phyloP scores from a whole-genome alignment of 306 rosid species.

The Castanea sativa region DNA sequence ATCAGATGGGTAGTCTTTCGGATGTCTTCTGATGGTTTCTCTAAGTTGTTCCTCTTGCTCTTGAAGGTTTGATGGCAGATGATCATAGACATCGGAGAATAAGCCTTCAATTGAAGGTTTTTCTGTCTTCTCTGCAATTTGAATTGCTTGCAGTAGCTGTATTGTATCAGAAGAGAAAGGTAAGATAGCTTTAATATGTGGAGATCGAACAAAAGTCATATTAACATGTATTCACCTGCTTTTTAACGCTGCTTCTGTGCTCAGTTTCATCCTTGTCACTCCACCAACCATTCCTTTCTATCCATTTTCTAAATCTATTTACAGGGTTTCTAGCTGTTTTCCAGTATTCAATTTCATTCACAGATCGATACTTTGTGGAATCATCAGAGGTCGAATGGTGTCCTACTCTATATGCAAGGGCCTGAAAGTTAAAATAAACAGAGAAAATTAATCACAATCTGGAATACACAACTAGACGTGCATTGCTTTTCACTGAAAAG shows the following conservation, averaged over 20 bases:
- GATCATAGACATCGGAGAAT: slow-evolving; percentile 62
- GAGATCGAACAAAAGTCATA: background rate
- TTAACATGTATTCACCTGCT: slow-evolving; percentile 41
- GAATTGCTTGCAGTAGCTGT: slow-evolving; percentile 58
- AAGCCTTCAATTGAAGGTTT: slow-evolving; percentile 58
- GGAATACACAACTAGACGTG: background rate
- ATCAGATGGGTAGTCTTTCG: slow-evolving; percentile 58
- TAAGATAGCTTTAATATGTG: background rate
- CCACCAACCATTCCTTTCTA: slow-evolving; percentile 60
- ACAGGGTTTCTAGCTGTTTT: slow-evolving; percentile 56
- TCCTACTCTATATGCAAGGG: slow-evolving; percentile 72
- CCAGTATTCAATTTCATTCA: slow-evolving; percentile 66
- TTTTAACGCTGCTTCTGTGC: slow-evolving; percentile 49
- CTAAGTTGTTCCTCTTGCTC: slow-evolving; percentile 57
- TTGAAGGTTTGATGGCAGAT: slow-evolving; percentile 50
- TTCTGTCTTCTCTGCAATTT: slow-evolving; percentile 60
- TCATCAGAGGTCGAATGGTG: slow-evolving; percentile 85
- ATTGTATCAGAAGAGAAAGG: slow-evolving; percentile 8
- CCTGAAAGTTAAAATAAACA: slow-evolving; percentile 32
- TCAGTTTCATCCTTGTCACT: slow-evolving; percentile 41
- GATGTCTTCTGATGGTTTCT: slow-evolving; percentile 40
- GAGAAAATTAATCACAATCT: background rate
- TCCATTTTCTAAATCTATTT: slow-evolving; percentile 61
- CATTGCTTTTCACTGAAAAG: background rate
- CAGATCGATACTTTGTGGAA: slow-evolving; percentile 61